Evolutionary conservation across 306 rosid genomes (phyloP).

Genomic region (Quercus engelmannii): DNA sequence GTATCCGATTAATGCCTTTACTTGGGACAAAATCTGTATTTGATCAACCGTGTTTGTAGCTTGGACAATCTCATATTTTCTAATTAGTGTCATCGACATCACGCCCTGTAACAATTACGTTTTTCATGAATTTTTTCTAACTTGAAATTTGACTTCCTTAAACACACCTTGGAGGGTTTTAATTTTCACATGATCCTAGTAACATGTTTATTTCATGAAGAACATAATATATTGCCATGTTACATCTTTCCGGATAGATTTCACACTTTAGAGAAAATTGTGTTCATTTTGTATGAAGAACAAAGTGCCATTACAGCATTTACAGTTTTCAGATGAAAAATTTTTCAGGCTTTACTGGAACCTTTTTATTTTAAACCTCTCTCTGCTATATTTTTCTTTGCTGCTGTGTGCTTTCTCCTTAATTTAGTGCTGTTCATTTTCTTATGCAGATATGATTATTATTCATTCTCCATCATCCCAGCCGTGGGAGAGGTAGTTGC

Average conservation of each 20-base stretch:
- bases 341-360: neutral
- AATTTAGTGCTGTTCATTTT: conserved; percentile 16
- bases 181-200: neutral
- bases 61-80: too few species aligned
- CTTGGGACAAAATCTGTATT: too few species aligned
- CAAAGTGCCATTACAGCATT: neutral
- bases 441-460: conserved; percentile 63
- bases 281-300: neutral
- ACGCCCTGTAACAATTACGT: too few species aligned
- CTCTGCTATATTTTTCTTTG: neutral
- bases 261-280: neutral
- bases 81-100: too few species aligned
- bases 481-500: conserved; percentile 76
- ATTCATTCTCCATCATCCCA: conserved; percentile 79
- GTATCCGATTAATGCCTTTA: conserved; percentile 21
- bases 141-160: neutral
- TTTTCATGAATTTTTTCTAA: neutral
- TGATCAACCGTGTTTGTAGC: too few species aligned
- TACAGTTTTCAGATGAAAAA: neutral
- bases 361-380: neutral
- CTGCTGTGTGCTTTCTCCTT: neutral
- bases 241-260: neutral
- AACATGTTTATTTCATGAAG: neutral
- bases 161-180: neutral
- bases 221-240: neutral